Evolutionary conservation across 306 rosid species (phyloP).

Genomic region (Sicyos edulis): DNA sequence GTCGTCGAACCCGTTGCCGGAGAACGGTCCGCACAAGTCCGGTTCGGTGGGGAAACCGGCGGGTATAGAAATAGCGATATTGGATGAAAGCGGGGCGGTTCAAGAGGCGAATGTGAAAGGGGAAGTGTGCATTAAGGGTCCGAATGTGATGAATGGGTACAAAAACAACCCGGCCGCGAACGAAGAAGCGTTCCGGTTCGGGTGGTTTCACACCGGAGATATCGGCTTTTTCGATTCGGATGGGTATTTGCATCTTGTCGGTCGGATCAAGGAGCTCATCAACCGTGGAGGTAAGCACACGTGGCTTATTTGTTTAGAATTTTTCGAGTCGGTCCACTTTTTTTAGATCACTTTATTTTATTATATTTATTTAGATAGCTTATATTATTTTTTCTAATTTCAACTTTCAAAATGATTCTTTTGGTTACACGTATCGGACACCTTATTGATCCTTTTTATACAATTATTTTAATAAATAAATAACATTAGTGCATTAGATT

Average conservation of each 20-base stretch:
- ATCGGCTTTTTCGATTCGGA: conserved; percentile 54
- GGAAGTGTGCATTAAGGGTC: conserved; percentile 56
- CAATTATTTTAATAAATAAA: too few relatives aligned
- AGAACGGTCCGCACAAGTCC: conserved; percentile 52
- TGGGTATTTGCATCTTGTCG: conserved; percentile 73
- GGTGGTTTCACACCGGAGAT: conserved; percentile 67
- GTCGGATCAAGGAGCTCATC: conserved; percentile 72
- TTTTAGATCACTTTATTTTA: background rate
- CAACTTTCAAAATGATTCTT: background rate
- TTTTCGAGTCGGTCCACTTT: background rate
- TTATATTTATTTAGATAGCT: too few relatives aligned
- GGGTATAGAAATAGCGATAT: conserved; percentile 53
- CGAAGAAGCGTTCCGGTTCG: conserved; percentile 39
- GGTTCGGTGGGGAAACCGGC: conserved; percentile 65
- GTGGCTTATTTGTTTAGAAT: background rate
- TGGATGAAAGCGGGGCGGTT: conserved; percentile 40
- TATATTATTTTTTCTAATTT: too few relatives aligned
- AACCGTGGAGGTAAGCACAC: conserved; percentile 58
- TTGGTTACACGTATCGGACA: background rate
- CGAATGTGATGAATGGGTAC: conserved; percentile 55
- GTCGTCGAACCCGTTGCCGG: conserved; percentile 57
- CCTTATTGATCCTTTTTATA: background rate
- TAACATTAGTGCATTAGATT: too few relatives aligned
- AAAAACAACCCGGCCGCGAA: conserved; percentile 47
- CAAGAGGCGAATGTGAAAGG: conserved; percentile 28